phyloP scores from a whole-genome alignment of 2,329 filamentous ascomycete species.

The Penicillium sp. region DNA sequence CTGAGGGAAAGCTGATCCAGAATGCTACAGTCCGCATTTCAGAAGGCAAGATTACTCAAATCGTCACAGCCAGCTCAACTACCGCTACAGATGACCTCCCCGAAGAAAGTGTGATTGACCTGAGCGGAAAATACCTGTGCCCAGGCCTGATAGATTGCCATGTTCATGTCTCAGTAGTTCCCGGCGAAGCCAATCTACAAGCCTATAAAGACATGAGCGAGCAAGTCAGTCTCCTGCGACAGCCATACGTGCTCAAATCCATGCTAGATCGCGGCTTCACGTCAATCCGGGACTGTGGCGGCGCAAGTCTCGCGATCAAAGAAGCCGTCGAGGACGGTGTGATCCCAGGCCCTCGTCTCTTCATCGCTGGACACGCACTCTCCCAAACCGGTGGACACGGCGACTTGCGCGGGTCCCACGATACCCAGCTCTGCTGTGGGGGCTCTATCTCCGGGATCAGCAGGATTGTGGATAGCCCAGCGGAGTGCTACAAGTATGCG shows the following conservation, averaged over 20 bases:
- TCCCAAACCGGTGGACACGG: conserved; percentile 60
- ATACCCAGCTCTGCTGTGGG: conserved; percentile 46
- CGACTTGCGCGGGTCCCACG: conserved; percentile 49
- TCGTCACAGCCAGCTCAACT: conserved; percentile 2
- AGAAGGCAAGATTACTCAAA: conserved; percentile 13
- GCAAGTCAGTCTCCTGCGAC: conserved; percentile 20
- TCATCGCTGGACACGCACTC: conserved; percentile 55
- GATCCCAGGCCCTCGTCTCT: conserved; percentile 55
- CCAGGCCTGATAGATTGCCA: conserved; percentile 56
- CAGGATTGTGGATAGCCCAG: conserved; percentile 54
- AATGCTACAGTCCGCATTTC: conserved; percentile 18
- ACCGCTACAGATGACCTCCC: background rate
- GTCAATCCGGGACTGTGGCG: conserved; percentile 57
- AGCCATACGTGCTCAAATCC: conserved; percentile 31
- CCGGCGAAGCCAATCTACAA: conserved; percentile 34
- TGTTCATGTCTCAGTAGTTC: conserved; percentile 50
- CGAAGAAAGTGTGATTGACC: conserved; percentile 32
- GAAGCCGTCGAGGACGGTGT: conserved; percentile 57
- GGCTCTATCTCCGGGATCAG: conserved; percentile 41
- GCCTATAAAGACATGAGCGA: conserved; percentile 22
- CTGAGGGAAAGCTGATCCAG: conserved; percentile 12
- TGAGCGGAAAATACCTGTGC: conserved; percentile 47
- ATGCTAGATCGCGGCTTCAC: conserved; percentile 61
- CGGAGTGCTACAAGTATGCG: conserved; percentile 52
- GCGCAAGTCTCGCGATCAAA: conserved; percentile 52